Evolutionary conservation across 106 monocot species (phyloP), one percentile per base, ranked within the genome.

Genomic region (Hemerocallis citrina): DNA sequence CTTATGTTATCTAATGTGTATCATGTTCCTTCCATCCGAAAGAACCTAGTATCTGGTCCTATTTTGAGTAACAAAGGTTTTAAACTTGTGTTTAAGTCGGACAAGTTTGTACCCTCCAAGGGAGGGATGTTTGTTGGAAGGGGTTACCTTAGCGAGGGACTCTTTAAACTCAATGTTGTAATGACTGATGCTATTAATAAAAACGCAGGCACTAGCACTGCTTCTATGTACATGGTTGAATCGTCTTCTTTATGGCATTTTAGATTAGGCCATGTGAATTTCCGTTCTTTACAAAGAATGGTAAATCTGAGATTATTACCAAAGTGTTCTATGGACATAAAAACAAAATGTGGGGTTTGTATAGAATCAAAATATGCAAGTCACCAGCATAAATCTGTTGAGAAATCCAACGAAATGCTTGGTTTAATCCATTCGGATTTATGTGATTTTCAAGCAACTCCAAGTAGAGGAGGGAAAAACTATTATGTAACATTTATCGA

Each of bases 401-500:
- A 38, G 37, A 38, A 11, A 38, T 38, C 37, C 5, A 38, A 38
- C 11, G 37, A 38, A 38, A 6, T 38, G 11, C 11, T 38, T 6
- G 11, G 11, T 38, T 11, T 38, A 38, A 38, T 38, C 11, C 37
- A 38, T 38, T 6, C 7, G 5, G 37, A 38, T 38, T 6, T 38
- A 38, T 38, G 37, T 38, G 37, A 38, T 23, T 60, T 22, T 11
- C 7, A 14, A 24, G n/a, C 6, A 21, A 40, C 39, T 0, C 39
- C 19, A 41, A 40, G 6, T 22, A 19, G 38, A 22, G 38, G 22
- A 20, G 40, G 61, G 20, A n/a, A 61, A 40, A 40, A 61, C 0
- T 61, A 39, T 39, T 61, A 40, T 22, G 40, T 61, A 12, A 22
- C 39, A 8, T 61, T 61, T 22, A 61, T 61, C 13, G 37, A 39